Evolutionary conservation across 2,329 filamentous ascomycete species (phyloP).

Genomic region (Colletotrichum limetticola): DNA sequence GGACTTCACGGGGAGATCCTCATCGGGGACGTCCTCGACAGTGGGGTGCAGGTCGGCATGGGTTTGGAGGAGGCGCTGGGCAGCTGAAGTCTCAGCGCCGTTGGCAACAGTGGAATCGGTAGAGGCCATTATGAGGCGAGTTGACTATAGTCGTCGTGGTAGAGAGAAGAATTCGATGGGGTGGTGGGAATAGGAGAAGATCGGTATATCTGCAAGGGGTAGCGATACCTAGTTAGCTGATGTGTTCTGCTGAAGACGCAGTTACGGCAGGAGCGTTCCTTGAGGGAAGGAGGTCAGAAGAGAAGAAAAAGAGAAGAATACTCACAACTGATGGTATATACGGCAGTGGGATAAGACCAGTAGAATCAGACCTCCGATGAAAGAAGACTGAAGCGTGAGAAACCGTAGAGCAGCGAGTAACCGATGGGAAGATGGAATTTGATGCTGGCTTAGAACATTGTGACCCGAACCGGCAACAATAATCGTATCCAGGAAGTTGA

Average conservation of each 20-base stretch:
- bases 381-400: slow-evolving; percentile 34
- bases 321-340: slow-evolving; percentile 28
- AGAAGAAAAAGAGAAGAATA: background rate
- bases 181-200: background rate
- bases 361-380: slow-evolving; percentile 34
- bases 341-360: slow-evolving; percentile 32
- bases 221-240: background rate
- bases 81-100: slow-evolving; percentile 60
- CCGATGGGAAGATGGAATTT: slow-evolving; percentile 25
- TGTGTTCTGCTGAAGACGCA: background rate
- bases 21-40: slow-evolving; percentile 84
- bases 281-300: background rate
- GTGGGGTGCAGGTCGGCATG: slow-evolving; percentile 72
- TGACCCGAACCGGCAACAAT: slow-evolving; percentile 39
- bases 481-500: slow-evolving; percentile 50
- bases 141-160: slow-evolving; percentile 2
- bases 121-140: slow-evolving; percentile 53
- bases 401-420: slow-evolving; percentile 34
- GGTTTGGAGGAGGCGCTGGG: slow-evolving; percentile 73
- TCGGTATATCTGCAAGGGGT: slow-evolving; percentile 33
- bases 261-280: background rate
- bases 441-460: slow-evolving; percentile 49
- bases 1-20: slow-evolving; percentile 73
- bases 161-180: slow-evolving; percentile 14
- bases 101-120: slow-evolving; percentile 47